Base-by-base conservation (phyloP, 2,329 filamentous ascomycete species). In the Aschersonia sp. region DNA sequence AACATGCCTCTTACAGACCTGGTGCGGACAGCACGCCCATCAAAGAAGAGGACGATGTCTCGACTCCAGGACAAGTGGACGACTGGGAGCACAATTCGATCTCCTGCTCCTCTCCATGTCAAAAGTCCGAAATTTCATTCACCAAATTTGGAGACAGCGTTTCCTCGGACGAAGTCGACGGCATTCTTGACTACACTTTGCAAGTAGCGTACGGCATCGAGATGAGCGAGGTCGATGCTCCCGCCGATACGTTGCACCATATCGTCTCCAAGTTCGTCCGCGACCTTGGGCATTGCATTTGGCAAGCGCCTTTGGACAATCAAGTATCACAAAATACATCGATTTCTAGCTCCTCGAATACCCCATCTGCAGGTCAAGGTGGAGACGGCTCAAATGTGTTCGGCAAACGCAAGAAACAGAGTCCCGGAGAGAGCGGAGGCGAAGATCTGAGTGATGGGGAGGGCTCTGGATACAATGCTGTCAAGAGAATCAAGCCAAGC, bases 161-260 rank as follows among this genome's bases (percentile, higher is more conserved):
- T 5, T 58, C 61, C 0, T 48, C 54, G 2, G 62, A 65, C 2
- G 65, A 68, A 46, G 58, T 60, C 10, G 63, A 65, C 10, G 52
- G 56, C 0, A 51, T 68, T 2, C 56, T 68, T 20, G 59, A 61
- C 41, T 67, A 65, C 44, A 56, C 60, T 0, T 56, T 68, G 0
- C 65, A 68, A 35, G 45, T 66, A 0, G 59, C 63, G 4, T 68
- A 67, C 46, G 65, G 65, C 2, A 53, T 68, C 1, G 64, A 68
- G 28, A 52, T 65, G 9, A 56, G 59, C 4, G 64, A 67, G 12
- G 50, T 58, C 0, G 55, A 57, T n/a, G 58, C 60, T 3, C 49
- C 61, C 0, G 53, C 53, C 1, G 51, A 55, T 1, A 55, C 56
- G n/a, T 51, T 63, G 4, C 62, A 61, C 5, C 55, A 51, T 0